Percentiles rank a stretch among this genome's conserved stretches.
Conservation (phyloP, 2,329 filamentous ascomycete genomes). For the Ciborinia camelliae region DNA sequence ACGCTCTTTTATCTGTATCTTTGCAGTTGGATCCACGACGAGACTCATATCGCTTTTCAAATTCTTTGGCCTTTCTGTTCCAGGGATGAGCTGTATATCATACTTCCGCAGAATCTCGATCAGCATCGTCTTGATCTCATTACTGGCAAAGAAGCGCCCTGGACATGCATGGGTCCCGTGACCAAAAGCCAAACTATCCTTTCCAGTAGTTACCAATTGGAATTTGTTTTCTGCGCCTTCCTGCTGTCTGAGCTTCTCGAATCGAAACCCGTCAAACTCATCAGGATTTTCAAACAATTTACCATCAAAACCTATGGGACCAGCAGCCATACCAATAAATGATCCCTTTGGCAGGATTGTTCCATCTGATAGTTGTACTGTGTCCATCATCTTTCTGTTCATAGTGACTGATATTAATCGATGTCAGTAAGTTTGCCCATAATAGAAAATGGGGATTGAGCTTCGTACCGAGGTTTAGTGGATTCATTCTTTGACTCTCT, state of each 20-base stretch:
- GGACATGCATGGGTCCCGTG: slow-evolving; percentile 44
- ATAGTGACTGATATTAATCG: neutral
- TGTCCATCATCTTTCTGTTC: slow-evolving; percentile 25
- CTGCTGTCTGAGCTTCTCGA: slow-evolving; percentile 17
- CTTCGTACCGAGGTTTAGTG: slow-evolving; percentile 34
- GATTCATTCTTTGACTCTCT: slow-evolving; percentile 40
- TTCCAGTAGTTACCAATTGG: slow-evolving; percentile 38
- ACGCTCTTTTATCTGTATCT: slow-evolving; percentile 2
- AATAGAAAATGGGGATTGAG: neutral
- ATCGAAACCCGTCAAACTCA: slow-evolving; percentile 23
- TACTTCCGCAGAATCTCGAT: slow-evolving; percentile 36
- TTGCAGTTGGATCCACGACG: slow-evolving; percentile 5
- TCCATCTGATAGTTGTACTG: slow-evolving; percentile 37
- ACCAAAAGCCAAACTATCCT: slow-evolving; percentile 38
- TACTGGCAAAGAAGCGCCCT: slow-evolving; percentile 41
- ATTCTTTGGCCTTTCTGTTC: slow-evolving; percentile 1
- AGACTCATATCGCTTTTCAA: slow-evolving; percentile 15
- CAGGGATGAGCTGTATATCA: slow-evolving; percentile 23
- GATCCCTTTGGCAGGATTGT: slow-evolving; percentile 35
- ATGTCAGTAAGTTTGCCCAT: slow-evolving; percentile 9
- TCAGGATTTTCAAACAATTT: slow-evolving; percentile 12
- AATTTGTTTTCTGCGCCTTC: slow-evolving; percentile 17
- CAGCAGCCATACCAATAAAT: slow-evolving; percentile 28
- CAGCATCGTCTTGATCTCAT: slow-evolving; percentile 39
- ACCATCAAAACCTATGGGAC: slow-evolving; percentile 16